Percentiles rank a stretch among this genome's conserved stretches.
These are phyloP conservation scores for Saturnispora gosingensis DNA, from an alignment of 805 yeast genomes.

Conservation along the genomic window DNA sequence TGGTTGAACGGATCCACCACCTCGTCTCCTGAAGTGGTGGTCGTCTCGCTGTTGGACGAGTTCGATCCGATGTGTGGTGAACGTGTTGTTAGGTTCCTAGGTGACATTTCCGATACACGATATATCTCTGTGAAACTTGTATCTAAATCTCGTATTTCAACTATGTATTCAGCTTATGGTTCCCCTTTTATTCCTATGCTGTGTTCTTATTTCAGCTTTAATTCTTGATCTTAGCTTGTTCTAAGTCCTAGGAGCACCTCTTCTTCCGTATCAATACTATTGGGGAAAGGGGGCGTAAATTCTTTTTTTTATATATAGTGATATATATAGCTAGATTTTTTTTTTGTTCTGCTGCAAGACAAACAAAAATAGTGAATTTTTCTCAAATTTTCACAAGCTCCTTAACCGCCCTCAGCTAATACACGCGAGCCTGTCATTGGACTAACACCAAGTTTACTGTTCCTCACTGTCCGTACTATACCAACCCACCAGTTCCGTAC, in stretches of 20 bases:
- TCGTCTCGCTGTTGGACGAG: slow-evolving; percentile 19
- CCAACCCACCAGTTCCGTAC: too few species aligned
- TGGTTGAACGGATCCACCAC: slow-evolving; percentile 21
- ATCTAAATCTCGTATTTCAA: background rate
- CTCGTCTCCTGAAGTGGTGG: slow-evolving; percentile 7
- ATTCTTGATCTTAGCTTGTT: background rate
- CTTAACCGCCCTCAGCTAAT: too few species aligned
- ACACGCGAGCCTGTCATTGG: too few species aligned
- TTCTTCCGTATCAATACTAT: background rate
- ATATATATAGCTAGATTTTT: too few species aligned
- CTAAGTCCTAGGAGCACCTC: background rate
- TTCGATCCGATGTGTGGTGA: slow-evolving; percentile 25
- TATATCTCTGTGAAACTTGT: background rate
- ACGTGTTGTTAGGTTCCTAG: slow-evolving; percentile 27
- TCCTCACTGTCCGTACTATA: too few species aligned
- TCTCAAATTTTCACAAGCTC: too few species aligned
- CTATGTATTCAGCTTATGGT: background rate
- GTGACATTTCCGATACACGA: slow-evolving; percentile 18
- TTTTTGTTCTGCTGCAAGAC: background rate
- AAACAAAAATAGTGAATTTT: too few species aligned
- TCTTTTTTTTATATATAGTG: background rate
- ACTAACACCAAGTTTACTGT: too few species aligned
- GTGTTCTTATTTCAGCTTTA: background rate
- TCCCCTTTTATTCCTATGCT: background rate
- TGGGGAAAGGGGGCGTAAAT: background rate